Base-by-base conservation (phyloP, 1,284 basidiomycete species). In the Coniferiporia sulphurascens region DNA sequence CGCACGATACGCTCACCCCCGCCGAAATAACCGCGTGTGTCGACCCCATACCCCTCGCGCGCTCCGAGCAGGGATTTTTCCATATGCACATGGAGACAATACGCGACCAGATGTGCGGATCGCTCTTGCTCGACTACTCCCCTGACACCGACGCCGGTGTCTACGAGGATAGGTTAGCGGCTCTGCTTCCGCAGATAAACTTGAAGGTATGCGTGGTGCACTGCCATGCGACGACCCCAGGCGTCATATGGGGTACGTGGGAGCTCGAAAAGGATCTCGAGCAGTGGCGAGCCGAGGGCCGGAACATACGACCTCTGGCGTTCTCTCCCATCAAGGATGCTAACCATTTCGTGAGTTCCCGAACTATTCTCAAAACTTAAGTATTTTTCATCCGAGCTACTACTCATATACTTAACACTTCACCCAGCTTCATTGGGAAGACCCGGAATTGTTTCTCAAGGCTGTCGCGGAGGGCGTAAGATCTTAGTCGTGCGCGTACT, bases 321-420 rank as follows among this genome's bases (percentile, higher is more conserved):
- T 56, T 68, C 27, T 54, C 67, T 27, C 61, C 62, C 27, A 59
- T 70, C 38, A 55, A 60, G 17, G 52, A 58, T 4, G 67, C 65
- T 19, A 70, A 70, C 52, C 68, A 70, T 51, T 66, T 68, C 41
- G 68, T 70, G 46, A 61, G 68, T 50, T 10, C 10, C n/a, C 32
- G 27, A 27, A 2, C 27, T 27, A n/a, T 27, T 27, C 27, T 27
- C 27, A 2, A 2, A 27, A 27, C n/a, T n/a, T n/a, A 27, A 27
- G 5, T 27, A 27, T 19, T 15, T 10, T 41, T 41, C 38, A 2
- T 27, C 5, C 27, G 27, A 27, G 27, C 27, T 5, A n/a, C n/a
- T n/a, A 27, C 27, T 27, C 27, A 27, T 5, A 27, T 5, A 27
- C 27, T 5, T 5, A 27, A 27, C 27, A 5, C 27, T 27, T 27